These are phyloP conservation scores for Yarrowia bubula DNA, from an alignment of 805 yeast species.

Conservation along the genomic window DNA sequence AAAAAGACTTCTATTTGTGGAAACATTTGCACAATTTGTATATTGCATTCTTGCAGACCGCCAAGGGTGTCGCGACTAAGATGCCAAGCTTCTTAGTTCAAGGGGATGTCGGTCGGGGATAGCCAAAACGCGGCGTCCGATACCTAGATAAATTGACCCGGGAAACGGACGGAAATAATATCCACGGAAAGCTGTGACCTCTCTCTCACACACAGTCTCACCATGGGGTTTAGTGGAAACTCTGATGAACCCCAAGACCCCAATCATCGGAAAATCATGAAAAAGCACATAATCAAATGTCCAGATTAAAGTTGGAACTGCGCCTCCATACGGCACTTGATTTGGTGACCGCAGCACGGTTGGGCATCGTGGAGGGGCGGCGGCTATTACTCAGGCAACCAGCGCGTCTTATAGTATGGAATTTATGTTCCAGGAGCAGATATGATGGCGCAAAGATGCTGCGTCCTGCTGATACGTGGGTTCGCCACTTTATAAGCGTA, in stretches of 20 bases:
- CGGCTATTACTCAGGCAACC: background rate
- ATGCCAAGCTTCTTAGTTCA: no score
- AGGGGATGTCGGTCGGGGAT: no score
- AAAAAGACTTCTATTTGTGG: no score
- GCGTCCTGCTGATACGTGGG: background rate
- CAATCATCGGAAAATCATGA: background rate
- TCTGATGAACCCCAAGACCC: background rate
- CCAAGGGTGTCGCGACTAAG: no score
- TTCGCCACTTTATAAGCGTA: background rate
- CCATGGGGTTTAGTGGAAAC: background rate
- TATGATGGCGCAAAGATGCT: background rate
- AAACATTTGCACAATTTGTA: no score
- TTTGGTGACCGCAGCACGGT: background rate
- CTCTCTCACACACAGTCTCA: no score
- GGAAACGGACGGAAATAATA: no score
- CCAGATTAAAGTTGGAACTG: slow-evolving; percentile 13
- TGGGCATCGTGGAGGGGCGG: background rate
- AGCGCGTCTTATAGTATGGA: background rate
- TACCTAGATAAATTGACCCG: no score
- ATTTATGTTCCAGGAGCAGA: background rate
- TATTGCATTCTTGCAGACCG: no score
- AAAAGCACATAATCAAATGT: background rate
- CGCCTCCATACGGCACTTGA: slow-evolving; percentile 21
- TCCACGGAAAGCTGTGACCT: no score
- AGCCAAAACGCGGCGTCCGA: no score